Base-by-base conservation (phyloP, 2,329 filamentous ascomycete genomes). In the Pseudogymnoascus sp. region DNA sequence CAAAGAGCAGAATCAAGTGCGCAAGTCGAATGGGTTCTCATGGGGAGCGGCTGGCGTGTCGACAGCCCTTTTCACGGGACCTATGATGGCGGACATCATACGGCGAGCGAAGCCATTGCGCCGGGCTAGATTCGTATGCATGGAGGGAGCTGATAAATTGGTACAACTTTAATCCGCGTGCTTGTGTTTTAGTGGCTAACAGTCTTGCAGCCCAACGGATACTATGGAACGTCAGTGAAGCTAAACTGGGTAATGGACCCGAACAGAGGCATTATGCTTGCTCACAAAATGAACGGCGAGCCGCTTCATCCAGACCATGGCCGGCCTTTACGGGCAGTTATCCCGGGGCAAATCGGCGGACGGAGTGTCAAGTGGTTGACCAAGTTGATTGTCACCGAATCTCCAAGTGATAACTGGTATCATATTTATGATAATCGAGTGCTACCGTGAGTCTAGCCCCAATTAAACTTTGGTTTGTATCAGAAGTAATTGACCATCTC, bases 371-470 rank as follows among this genome's bases (percentile, higher is more conserved):
- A 97, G 74, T 97, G 92, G 92, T 72, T 97, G 62, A 93, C 87
- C 76, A 86, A 80, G 65, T 81, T 97, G 63, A 88, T 91, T 43
- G 73, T 97, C 58, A 93, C 91, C 0, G 82, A 86, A 8, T 78
- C 80, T 22, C 91, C 91, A 0, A 96, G 91, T 70, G 87, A 93
- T 64, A 96, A 95, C 70, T 96, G 91, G 90, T 96, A 96, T 69
- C 92, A 97, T 73, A 91, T 95, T 64, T 92, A 94, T 73, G 92
- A 97, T 72, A 97, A 97, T 71, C 80, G 91, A 62, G 91, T 97
- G 1, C 75, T 97, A 38, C 92, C 92, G 47, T 54, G 47, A 54
- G 47, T 54, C 28, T 16, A 1, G 16, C 3, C 16, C 28, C 4
- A 18, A 30, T 5, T 3, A 6, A 18, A 1, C 14, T 16, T 32